Base-by-base conservation (phyloP, 345 rosid genomes). In the Mallotus nudiflorus region DNA sequence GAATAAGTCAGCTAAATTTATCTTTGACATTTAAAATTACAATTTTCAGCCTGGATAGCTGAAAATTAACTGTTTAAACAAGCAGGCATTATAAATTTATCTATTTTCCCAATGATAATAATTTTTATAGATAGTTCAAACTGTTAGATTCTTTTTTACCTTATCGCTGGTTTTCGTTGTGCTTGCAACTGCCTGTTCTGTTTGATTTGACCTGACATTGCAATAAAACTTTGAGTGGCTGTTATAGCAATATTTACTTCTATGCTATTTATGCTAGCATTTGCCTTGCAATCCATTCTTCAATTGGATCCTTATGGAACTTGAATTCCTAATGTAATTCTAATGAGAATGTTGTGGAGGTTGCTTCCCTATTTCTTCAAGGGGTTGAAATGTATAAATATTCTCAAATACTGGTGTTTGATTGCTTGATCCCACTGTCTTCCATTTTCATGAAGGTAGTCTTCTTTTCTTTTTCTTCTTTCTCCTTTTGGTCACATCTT, bases 331-430 rank as follows among this genome's bases (percentile, higher is more conserved):
- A 1, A 25, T 24, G 12, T 22, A 42, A 62, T 62, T 62, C 27
- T 62, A 16, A 27, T 9, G 67, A 28, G 54, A 33, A 45, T 16
- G 35, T 22, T 42, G 37, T 63, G 18, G 29, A 63, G 14, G n/a
- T 63, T 27, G 49, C 53, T 44, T 45, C 22, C 31, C 10, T 0
- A 54, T 63, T 45, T 27, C 37, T 62, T 42, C 15, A 6, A 25
- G 18, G 44, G 48, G 29, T 16, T 62, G 18, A 0, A n/a, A 25
- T 25, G 50, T 20, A 33, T 35, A 40, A n/a, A 27, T 7, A 4
- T 5, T 44, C 33, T 62, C 66, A 42, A 42, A 42, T 25, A 62
- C 29, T 4, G 39, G n/a, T 31, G 14, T 55, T 67, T 67, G 70
- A 24, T 52, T 10, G 4, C n/a, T 53, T 13, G 18, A 33, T 33